These are phyloP conservation scores for Chlamydomonas schloesseri DNA, from an alignment of 139 green algal genomes.

Conservation along the genomic window DNA sequence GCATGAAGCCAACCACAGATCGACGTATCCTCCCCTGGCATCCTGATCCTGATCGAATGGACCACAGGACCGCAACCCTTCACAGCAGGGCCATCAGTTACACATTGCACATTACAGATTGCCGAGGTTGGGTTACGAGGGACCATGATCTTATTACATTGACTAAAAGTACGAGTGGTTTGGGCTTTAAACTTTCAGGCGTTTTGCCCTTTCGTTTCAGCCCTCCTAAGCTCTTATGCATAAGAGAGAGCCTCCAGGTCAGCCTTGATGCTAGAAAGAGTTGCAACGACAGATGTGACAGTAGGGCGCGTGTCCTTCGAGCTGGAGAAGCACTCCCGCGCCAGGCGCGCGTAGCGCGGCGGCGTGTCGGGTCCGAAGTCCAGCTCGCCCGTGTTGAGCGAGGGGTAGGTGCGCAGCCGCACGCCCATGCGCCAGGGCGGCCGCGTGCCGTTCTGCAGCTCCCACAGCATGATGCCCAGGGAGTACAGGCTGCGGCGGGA, in stretches of 20 bases:
- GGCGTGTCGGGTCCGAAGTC: constrained; percentile 6
- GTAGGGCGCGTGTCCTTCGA: constrained; percentile 13
- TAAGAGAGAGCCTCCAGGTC: background rate
- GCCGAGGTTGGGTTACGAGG: too few relatives aligned
- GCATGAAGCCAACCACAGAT: too few relatives aligned
- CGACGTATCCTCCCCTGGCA: too few relatives aligned
- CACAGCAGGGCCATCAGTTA: too few relatives aligned
- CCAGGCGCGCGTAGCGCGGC: constrained; percentile 6
- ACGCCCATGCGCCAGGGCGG: constrained; percentile 32
- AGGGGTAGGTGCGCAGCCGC: constrained; percentile 35
- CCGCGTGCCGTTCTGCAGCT: constrained; percentile 36
- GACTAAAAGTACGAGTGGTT: too few relatives aligned
- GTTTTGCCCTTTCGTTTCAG: too few relatives aligned
- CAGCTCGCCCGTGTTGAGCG: constrained; percentile 40
- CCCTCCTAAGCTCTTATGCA: too few relatives aligned
- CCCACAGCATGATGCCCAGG: constrained; percentile 42
- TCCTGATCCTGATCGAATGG: too few relatives aligned
- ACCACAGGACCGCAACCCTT: too few relatives aligned
- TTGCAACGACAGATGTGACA: background rate
- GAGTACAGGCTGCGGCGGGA: constrained; percentile 28
- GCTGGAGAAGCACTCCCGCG: constrained; percentile 24
- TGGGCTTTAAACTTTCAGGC: too few relatives aligned
- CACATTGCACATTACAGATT: too few relatives aligned
- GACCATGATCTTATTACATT: too few relatives aligned
- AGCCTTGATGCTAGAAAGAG: background rate